Evolutionary conservation across 805 yeast genomes (phyloP), one percentile per base, ranked within the genome.

Genomic region (Ogataea populi-albae): DNA sequence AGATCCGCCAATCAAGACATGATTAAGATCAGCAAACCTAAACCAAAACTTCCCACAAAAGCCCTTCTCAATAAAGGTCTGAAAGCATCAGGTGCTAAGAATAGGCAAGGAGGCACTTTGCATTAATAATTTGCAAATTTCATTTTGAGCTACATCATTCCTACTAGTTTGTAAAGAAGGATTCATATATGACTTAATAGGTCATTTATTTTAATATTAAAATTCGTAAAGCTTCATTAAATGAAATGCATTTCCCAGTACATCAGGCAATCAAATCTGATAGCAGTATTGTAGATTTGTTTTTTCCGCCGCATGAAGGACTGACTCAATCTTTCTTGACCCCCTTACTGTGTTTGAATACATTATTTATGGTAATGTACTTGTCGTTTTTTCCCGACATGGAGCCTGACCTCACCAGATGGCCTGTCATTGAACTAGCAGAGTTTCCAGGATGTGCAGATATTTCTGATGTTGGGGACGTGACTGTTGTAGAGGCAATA

Each of bases 311-410:
- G n/a, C n/a, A n/a, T n/a, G n/a, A n/a, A n/a, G n/a, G n/a, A n/a
- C n/a, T n/a, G 11, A 21, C 10, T 40, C 30, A 58, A 32, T 59
- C 62, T 22, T 49, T 52, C 38, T 59, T 59, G 4, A 42, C 50
- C 2, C 62, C 61, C 39, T 59, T 59, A 17, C 50, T 46, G 12
- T 24, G 45, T 28, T 41, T 50, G 17, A 55, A 41, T 8, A 39
- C 46, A 11, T 40, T 41, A 21, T 37, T 47, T 8, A 37, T 45
- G 17, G 35, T 34, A 5, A 35, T 34, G 30, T 54, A 54, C 27
- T 50, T 49, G 20, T 27, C 30, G 9, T 27, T 15, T 27, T 27
- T 27, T 25, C 8, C 15, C 14, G 15, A 8, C 9, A 11, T 25
- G 28, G 28, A 25, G 15, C n/a, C n/a, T n/a, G n/a, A n/a, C 20